Evolutionary conservation across 2,329 filamentous ascomycete species (phyloP).

Genomic region (Diaporthe citri): DNA sequence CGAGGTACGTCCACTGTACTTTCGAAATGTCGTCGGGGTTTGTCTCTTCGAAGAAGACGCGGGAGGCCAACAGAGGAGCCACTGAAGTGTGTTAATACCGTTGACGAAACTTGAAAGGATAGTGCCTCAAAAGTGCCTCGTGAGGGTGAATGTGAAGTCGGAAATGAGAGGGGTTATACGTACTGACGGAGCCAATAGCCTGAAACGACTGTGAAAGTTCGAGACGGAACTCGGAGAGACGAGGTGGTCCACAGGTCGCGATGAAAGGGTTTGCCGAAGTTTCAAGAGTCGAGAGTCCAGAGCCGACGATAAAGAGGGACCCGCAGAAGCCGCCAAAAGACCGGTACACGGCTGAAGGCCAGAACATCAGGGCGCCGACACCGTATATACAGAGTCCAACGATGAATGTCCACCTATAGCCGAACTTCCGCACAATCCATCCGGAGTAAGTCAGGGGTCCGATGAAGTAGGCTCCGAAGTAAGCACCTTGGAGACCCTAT

Average conservation of each 20-base stretch:
- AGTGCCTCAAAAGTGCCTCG: not conserved
- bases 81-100: conserved; percentile 47
- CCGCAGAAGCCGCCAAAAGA: conserved; percentile 81
- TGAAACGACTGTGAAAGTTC: conserved; percentile 82
- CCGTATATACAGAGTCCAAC: conserved; percentile 75
- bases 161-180: not conserved
- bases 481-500: conserved; percentile 46
- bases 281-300: conserved; percentile 78
- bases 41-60: conserved; percentile 76
- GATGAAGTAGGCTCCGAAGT: conserved; percentile 66
- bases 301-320: conserved; percentile 77
- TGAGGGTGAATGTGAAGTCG: not conserved
- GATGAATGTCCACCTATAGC: conserved; percentile 74
- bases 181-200: conserved; percentile 74
- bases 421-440: conserved; percentile 72
- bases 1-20: conserved; percentile 81
- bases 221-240: conserved; percentile 78
- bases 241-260: conserved; percentile 66
- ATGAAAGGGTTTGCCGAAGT: conserved; percentile 82
- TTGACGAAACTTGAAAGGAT: not conserved
- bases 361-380: conserved; percentile 64
- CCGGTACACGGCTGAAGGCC: conserved; percentile 67
- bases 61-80: conserved; percentile 77
- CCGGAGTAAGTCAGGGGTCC: conserved; percentile 74
- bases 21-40: conserved; percentile 69